Evolutionary conservation across 2,329 filamentous ascomycete genomes (phyloP).

Genomic region (Aspergillus spinulosporus): DNA sequence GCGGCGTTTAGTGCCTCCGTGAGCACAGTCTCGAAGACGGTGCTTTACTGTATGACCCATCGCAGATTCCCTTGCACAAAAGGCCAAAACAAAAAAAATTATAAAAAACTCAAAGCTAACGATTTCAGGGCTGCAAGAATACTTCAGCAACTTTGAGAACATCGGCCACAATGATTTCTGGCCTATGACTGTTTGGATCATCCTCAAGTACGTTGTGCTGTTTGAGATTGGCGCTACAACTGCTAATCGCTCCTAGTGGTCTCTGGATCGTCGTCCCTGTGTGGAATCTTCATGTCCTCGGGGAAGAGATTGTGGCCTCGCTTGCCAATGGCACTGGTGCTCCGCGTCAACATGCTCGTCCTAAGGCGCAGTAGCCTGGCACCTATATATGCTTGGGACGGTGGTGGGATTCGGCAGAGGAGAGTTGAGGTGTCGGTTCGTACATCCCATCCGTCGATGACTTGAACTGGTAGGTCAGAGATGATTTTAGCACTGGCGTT

Average conservation of each 20-base stretch:
- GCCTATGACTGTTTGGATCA: constrained; percentile 60
- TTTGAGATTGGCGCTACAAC: not conserved
- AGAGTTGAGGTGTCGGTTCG: no score
- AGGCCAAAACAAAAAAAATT: no score
- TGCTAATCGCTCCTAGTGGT: constrained; percentile 47
- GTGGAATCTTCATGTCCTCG: constrained; percentile 63
- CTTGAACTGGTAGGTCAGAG: no score
- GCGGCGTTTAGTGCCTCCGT: constrained; percentile 60
- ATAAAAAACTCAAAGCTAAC: not conserved
- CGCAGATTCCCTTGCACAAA: not conserved
- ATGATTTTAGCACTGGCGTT: no score
- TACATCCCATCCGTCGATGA: not conserved
- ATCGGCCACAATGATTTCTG: constrained; percentile 61
- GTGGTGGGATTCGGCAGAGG: not conserved
- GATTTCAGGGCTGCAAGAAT: constrained; percentile 57
- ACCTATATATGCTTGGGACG: not conserved
- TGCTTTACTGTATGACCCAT: constrained; percentile 62
- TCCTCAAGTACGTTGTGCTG: constrained; percentile 61
- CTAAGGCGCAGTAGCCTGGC: constrained; percentile 30
- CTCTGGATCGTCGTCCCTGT: constrained; percentile 64
- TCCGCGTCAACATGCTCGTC: constrained; percentile 29
- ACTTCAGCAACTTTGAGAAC: constrained; percentile 60
- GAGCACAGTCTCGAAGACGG: constrained; percentile 68
- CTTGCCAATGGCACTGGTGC: constrained; percentile 42
- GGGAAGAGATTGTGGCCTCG: constrained; percentile 61